Conservation (phyloP, 306 rosid species). For the Vachellia pachyceras region DNA sequence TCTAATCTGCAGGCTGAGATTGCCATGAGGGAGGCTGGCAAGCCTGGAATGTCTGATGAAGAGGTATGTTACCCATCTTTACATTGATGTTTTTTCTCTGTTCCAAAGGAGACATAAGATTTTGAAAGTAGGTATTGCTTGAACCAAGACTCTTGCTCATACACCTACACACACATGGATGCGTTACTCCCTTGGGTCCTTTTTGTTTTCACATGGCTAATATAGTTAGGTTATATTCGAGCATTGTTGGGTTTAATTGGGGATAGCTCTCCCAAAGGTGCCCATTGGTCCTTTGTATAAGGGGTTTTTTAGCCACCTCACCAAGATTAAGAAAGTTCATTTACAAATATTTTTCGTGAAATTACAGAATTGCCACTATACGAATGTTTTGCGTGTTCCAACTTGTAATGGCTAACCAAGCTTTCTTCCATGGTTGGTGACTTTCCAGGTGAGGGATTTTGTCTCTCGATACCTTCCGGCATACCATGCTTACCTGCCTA, state of each 20-base stretch:
- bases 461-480: conserved; percentile 96
- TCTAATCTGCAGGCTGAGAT: conserved; percentile 86
- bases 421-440: conserved; percentile 29
- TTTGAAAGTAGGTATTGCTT: background rate
- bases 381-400: background rate
- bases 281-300: background rate
- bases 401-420: conserved; percentile 25
- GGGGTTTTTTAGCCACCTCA: background rate
- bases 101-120: background rate
- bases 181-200: background rate
- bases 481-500: conserved; percentile 90
- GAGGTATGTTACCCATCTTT: conserved; percentile 55
- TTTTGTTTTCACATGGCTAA: no score
- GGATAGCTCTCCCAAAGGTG: no score
- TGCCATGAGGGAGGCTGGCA: conserved; percentile 97
- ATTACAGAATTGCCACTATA: background rate
- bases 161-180: background rate
- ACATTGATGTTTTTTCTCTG: background rate
- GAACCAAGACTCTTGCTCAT: background rate
- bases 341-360: background rate
- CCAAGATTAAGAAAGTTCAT: background rate
- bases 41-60: conserved; percentile 90
- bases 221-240: no score
- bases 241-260: no score
- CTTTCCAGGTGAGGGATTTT: conserved; percentile 79